Conservation (phyloP, 306 rosid species). For the Geum urbanum region DNA sequence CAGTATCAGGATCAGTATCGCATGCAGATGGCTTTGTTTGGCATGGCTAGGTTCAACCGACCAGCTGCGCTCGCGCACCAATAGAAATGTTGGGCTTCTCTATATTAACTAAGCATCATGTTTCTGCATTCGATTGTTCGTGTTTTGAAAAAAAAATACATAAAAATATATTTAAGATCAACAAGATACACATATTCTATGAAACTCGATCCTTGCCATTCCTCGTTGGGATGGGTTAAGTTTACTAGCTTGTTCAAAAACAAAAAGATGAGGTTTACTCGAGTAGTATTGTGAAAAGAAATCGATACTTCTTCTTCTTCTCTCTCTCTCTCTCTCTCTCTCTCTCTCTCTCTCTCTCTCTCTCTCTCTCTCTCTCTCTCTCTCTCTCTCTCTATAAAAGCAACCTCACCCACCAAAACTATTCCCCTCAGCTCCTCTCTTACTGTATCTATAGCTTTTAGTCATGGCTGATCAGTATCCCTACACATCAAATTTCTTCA, state of each 20-base stretch:
- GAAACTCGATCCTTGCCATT: slow-evolving; percentile 4
- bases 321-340: slow-evolving; percentile 80
- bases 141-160: background rate
- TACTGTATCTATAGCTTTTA: slow-evolving; percentile 13
- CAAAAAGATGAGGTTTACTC: too few relatives aligned
- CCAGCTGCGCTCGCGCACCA: slow-evolving; percentile 38
- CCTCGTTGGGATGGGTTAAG: slow-evolving; percentile 25
- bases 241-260: too few relatives aligned
- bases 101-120: background rate
- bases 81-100: slow-evolving; percentile 53
- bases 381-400: slow-evolving; percentile 35
- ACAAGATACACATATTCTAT: slow-evolving; percentile 9
- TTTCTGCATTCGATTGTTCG: background rate
- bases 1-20: background rate
- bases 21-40: slow-evolving; percentile 21
- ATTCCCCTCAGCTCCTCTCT: slow-evolving; percentile 5
- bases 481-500: slow-evolving; percentile 41
- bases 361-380: slow-evolving; percentile 30
- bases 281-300: too few relatives aligned
- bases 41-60: slow-evolving; percentile 33
- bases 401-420: slow-evolving; percentile 33
- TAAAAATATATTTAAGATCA: background rate
- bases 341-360: slow-evolving; percentile 59
- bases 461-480: slow-evolving; percentile 40
- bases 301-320: background rate